These are phyloP conservation scores for Penicillium digitatum DNA, from an alignment of 2,329 filamentous ascomycete genomes.

Conservation along the genomic window DNA sequence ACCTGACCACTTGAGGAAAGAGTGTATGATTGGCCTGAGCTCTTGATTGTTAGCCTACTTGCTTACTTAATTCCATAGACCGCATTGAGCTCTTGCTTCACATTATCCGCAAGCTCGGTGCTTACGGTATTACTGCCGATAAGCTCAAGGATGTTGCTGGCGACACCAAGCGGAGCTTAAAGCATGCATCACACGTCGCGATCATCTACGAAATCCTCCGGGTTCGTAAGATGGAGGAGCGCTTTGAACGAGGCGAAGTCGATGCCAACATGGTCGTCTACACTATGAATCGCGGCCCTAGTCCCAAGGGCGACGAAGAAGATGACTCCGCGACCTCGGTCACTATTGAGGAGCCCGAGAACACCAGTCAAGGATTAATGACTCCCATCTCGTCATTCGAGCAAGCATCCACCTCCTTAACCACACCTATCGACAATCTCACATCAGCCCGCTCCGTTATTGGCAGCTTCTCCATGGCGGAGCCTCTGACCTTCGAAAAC, in stretches of 20 bases:
- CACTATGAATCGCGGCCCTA: constrained; percentile 37
- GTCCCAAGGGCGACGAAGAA: constrained; percentile 32
- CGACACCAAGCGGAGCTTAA: constrained; percentile 39
- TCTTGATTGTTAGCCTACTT: neutral
- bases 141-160: constrained; percentile 41
- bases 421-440: constrained; percentile 27
- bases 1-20: constrained; percentile 48
- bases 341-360: constrained; percentile 26
- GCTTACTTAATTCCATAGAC: constrained; percentile 21
- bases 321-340: constrained; percentile 27
- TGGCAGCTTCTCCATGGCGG: constrained; percentile 30
- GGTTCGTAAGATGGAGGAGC: constrained; percentile 40
- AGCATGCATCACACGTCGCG: constrained; percentile 33
- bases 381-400: constrained; percentile 27
- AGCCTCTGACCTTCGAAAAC: constrained; percentile 28
- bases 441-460: constrained; percentile 20
- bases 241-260: constrained; percentile 41
- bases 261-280: constrained; percentile 38
- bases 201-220: constrained; percentile 43
- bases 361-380: constrained; percentile 26
- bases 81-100: constrained; percentile 40
- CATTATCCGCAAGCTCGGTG: constrained; percentile 39
- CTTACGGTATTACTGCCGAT: constrained; percentile 35
- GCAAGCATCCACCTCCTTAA: constrained; percentile 20
- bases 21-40: constrained; percentile 34